Conservation (phyloP, 805 yeast genomes). For the Candida lessepsii region DNA sequence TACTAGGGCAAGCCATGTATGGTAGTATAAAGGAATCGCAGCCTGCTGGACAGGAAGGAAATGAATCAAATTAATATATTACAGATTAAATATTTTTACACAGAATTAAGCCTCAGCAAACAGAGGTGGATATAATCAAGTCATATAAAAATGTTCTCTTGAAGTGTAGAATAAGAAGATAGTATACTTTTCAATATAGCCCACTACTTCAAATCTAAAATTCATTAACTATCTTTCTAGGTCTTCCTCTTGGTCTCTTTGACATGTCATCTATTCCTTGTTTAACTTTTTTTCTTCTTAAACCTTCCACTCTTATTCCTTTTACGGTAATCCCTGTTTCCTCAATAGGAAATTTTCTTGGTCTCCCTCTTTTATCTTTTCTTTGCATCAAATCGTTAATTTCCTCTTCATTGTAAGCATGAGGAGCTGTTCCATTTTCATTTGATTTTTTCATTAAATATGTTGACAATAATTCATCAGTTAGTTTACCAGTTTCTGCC, state of each 20-base stretch:
- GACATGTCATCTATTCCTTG: not conserved
- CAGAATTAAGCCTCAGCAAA: slow-evolving; percentile 1
- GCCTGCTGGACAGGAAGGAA: slow-evolving; percentile 1
- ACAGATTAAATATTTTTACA: slow-evolving; percentile 5
- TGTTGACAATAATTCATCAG: slow-evolving; percentile 7
- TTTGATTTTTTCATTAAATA: slow-evolving; percentile 7
- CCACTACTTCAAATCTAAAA: slow-evolving; percentile 1
- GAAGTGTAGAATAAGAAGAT: no score
- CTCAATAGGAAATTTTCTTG: slow-evolving; percentile 49
- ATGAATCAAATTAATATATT: slow-evolving; percentile 2
- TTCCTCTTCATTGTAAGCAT: slow-evolving; percentile 28
- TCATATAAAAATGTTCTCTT: no score
- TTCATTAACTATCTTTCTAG: slow-evolving; percentile 10
- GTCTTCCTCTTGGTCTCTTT: slow-evolving; percentile 17
- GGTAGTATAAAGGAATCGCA: slow-evolving; percentile 3
- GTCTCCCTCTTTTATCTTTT: slow-evolving; percentile 50
- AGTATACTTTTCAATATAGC: no score
- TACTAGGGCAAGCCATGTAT: slow-evolving; percentile 1
- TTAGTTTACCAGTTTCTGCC: slow-evolving; percentile 9
- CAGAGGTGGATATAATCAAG: no score
- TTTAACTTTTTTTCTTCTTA: slow-evolving; percentile 16
- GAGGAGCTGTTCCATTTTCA: slow-evolving; percentile 2
- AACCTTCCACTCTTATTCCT: slow-evolving; percentile 42
- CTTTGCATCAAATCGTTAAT: slow-evolving; percentile 34
- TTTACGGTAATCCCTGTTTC: slow-evolving; percentile 44